Evolutionary conservation across 352 stramenopile species (phyloP).

Genomic region (Blastocystis sp.): DNA sequence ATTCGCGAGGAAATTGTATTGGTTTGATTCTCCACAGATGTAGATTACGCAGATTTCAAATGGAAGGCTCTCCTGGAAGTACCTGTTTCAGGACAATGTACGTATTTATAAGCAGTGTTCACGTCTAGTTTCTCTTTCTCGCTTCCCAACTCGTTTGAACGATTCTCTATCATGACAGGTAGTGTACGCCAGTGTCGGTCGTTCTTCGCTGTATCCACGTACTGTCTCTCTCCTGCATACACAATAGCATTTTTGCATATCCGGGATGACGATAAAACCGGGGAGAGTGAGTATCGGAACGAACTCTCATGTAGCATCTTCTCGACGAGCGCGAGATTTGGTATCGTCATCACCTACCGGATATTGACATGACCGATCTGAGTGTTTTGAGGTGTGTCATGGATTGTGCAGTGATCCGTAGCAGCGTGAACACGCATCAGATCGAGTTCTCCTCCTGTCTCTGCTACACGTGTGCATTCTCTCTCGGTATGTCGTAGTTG

Average conservation of each 20-base stretch:
- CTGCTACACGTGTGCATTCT: background rate
- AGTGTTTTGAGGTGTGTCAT: background rate
- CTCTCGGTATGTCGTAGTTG: background rate
- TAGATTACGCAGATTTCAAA: background rate
- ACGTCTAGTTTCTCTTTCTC: background rate
- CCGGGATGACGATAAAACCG: background rate
- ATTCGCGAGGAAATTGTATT: background rate
- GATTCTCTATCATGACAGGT: background rate
- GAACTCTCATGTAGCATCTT: background rate
- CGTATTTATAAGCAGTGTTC: background rate
- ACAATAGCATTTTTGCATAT: background rate
- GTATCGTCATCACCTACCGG: background rate
- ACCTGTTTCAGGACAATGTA: constrained; percentile 2
- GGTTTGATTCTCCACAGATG: too few species aligned
- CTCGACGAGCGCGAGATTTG: background rate
- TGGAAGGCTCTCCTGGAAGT: background rate
- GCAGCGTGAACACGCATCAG: background rate
- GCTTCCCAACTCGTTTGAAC: background rate
- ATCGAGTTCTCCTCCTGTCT: background rate
- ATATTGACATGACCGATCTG: background rate
- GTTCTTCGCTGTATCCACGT: background rate
- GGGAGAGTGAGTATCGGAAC: background rate
- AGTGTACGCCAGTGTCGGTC: background rate
- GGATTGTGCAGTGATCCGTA: background rate
- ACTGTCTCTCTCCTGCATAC: background rate